Conservation (phyloP, 495 filamentous ascomycete species). For the Oidiodendron maius region DNA sequence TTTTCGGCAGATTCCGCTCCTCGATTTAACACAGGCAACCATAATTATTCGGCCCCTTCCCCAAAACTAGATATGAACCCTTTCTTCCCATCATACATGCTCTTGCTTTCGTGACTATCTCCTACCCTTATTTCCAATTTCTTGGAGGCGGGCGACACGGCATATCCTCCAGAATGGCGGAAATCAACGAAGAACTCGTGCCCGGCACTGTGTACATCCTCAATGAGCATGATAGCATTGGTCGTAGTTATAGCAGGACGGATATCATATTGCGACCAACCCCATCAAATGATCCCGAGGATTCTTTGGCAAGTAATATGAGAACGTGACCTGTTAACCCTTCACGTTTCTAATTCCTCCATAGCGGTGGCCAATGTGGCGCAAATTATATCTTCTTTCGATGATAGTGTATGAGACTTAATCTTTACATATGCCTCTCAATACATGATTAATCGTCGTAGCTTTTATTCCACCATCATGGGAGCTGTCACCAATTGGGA, state of each 20-base stretch:
- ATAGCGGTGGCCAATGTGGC: neutral
- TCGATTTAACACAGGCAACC: no score
- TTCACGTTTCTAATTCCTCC: neutral
- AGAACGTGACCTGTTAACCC: neutral
- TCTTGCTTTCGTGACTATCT: no score
- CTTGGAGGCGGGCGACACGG: no score
- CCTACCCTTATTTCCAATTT: no score
- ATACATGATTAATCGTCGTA: neutral
- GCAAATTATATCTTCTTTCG: neutral
- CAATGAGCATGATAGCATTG: neutral
- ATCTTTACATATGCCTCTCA: neutral
- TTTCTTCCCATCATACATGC: no score
- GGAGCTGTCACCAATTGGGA: neutral
- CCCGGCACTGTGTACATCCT: neutral
- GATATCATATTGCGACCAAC: neutral
- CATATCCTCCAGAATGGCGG: neutral
- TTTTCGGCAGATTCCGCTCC: no score
- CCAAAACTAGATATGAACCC: no score
- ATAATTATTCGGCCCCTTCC: no score
- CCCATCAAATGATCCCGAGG: neutral
- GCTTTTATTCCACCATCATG: neutral
- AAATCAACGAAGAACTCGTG: neutral
- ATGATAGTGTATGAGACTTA: neutral
- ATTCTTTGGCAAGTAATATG: neutral
- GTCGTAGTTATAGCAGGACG: neutral